Conservation (phyloP, 129 eudicot species). For the Ambrosia trifida region DNA sequence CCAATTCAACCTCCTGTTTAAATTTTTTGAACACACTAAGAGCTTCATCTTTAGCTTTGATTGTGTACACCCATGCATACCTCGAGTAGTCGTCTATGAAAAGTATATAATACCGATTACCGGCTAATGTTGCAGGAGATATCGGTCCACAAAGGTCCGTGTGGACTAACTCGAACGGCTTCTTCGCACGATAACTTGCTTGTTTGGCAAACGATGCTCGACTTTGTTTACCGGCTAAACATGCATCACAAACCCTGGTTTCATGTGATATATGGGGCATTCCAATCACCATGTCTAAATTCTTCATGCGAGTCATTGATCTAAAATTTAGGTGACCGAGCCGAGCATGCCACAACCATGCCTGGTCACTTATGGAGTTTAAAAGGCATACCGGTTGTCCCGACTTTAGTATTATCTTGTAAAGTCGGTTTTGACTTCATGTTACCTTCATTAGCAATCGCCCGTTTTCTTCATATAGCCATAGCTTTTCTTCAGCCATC, state of each 20-base stretch:
- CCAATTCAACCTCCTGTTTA: neutral
- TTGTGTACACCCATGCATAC: neutral
- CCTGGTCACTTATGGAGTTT: neutral
- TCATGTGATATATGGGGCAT: neutral
- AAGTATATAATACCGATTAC: neutral
- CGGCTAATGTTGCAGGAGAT: neutral
- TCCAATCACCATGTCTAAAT: neutral
- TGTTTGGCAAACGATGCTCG: neutral
- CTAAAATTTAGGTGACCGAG: neutral
- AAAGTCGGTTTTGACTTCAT: too few species aligned
- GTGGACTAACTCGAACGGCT: too few species aligned
- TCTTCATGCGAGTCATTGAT: neutral
- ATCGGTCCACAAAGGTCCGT: neutral
- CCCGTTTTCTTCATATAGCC: too few species aligned
- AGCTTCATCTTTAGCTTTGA: neutral
- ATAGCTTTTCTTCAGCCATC: too few species aligned
- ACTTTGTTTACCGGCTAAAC: neutral
- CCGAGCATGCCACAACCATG: neutral
- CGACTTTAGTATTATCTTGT: neutral
- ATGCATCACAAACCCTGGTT: neutral
- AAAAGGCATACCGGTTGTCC: neutral
- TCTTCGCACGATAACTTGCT: neutral
- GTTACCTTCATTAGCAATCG: too few species aligned
- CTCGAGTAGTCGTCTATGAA: neutral
- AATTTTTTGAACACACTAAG: neutral